Evolutionary conservation across 495 filamentous ascomycete species (phyloP).

Genomic region (Hypoxylon intermedium): DNA sequence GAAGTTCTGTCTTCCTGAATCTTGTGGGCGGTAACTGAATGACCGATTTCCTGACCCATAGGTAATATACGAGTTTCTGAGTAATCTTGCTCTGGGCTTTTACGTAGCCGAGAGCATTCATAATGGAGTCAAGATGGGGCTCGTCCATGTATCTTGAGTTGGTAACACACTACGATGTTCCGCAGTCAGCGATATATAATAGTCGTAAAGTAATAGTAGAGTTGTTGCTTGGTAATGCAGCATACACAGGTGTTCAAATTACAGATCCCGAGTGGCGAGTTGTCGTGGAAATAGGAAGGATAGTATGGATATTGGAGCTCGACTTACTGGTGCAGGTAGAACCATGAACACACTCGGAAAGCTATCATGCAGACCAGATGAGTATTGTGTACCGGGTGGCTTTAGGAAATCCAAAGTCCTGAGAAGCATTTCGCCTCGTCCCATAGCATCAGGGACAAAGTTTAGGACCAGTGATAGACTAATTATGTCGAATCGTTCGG

Average conservation of each 20-base stretch:
- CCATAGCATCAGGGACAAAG: constrained; percentile 79
- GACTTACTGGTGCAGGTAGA: constrained; percentile 69
- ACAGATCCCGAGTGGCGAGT: neutral
- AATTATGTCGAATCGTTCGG: constrained; percentile 82
- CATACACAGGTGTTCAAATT: too few relatives aligned
- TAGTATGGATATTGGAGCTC: neutral
- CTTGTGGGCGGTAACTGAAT: constrained; percentile 27
- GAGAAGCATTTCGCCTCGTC: constrained; percentile 85
- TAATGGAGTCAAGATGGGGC: constrained; percentile 70
- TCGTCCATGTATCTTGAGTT: constrained; percentile 94
- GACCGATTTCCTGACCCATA: constrained; percentile 65
- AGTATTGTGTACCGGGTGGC: constrained; percentile 23
- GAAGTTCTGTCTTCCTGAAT: constrained; percentile 72
- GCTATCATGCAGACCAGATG: constrained; percentile 39
- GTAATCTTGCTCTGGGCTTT: constrained; percentile 71
- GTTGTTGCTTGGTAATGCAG: too few relatives aligned
- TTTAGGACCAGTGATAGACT: constrained; percentile 96
- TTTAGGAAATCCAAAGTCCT: constrained; percentile 73
- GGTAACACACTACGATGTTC: constrained; percentile 66
- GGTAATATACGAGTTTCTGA: constrained; percentile 84
- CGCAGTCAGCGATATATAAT: constrained; percentile 10
- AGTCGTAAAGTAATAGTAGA: too few relatives aligned
- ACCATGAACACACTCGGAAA: constrained; percentile 91
- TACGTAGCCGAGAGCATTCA: constrained; percentile 77
- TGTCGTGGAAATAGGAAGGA: neutral